A percentile compares a stretch with the other conserved stretches of the same genome.
phyloP scores from a whole-genome alignment of 257 asterid genomes.

The Avicennia marina region DNA sequence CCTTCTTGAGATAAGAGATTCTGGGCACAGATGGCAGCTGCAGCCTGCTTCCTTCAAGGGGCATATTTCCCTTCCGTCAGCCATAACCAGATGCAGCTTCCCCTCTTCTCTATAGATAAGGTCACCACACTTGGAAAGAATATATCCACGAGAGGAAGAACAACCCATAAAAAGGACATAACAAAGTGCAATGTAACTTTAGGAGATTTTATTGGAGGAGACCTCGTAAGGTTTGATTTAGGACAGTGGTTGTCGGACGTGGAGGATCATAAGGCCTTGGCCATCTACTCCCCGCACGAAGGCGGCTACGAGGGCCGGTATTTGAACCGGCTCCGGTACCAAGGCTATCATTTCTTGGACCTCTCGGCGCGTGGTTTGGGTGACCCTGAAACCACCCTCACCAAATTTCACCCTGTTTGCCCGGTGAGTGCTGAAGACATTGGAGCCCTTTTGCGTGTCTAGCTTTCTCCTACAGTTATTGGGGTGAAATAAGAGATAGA shows the following conservation, averaged over 20 bases:
- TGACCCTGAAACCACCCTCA: conserved; percentile 86
- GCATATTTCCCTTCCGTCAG: conserved; percentile 22
- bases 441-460: background rate
- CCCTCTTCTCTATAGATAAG: no score
- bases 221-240: conserved; percentile 55
- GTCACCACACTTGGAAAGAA: conserved; percentile 1
- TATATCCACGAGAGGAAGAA: background rate
- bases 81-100: conserved; percentile 12
- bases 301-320: conserved; percentile 91
- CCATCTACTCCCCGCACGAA: conserved; percentile 84
- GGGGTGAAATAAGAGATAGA: no score
- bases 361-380: conserved; percentile 84
- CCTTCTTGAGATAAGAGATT: background rate
- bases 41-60: conserved; percentile 25
- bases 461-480: no score
- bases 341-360: conserved; percentile 81
- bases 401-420: conserved; percentile 83
- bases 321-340: conserved; percentile 52
- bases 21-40: conserved; percentile 23
- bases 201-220: conserved; percentile 82
- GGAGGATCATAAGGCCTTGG: conserved; percentile 83
- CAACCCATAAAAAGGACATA: background rate
- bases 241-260: conserved; percentile 76
- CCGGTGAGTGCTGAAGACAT: conserved; percentile 43
- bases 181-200: conserved; percentile 39